Base-by-base conservation (phyloP, 2,329 filamentous ascomycete species). In the Nothophoma quercina region DNA sequence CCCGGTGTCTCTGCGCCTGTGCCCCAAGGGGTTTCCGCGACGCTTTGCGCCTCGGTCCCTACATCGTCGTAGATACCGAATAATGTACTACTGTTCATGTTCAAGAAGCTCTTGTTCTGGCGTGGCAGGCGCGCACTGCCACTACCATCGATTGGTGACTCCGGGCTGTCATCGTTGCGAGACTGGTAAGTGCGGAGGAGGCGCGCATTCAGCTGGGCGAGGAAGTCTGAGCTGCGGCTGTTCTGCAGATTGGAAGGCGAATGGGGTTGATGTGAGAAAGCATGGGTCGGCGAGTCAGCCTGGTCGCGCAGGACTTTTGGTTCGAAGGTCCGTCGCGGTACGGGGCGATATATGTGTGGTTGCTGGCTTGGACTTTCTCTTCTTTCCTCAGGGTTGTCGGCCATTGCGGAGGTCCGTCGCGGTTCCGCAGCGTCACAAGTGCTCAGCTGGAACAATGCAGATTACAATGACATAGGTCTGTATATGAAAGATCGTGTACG, bases 1-100 rank as follows among this genome's bases (percentile, higher is more conserved):
- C 70, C 68, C 2, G 90, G 90, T 0, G 89, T 90, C 69, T 90
- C 85, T 25, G 88, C 84, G 28, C 90, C 91, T 0, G 87, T 89
- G 19, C 88, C 90, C 88, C 88, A 95, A 2, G 91, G 91, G 9
- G 88, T 92, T 48, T 82, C 79, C 3, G 81, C 74, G 56, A 87
- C 86, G 59, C 85, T 85, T 33, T 56, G 41, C 16, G 66, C 65
- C 15, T 60, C 64, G 10, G 63, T 55, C 8, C 60, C 64, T n/a
- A 64, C 63, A 45, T 70, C 71, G 39, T 71, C 87, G 79, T 96
- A 99, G 67, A 99, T 99, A 47, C 95, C 93, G 63, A 89, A 90
- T 5, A 99, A 83, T 0, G 95, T 96, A 2, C 91, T 93, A 8
- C 90, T 88, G 4, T 91, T 96, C 55, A 99, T 82, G 71, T 97